Evolutionary conservation across 2,329 filamentous ascomycete species (phyloP).

Genomic region (Macrophomina phaseolina): DNA sequence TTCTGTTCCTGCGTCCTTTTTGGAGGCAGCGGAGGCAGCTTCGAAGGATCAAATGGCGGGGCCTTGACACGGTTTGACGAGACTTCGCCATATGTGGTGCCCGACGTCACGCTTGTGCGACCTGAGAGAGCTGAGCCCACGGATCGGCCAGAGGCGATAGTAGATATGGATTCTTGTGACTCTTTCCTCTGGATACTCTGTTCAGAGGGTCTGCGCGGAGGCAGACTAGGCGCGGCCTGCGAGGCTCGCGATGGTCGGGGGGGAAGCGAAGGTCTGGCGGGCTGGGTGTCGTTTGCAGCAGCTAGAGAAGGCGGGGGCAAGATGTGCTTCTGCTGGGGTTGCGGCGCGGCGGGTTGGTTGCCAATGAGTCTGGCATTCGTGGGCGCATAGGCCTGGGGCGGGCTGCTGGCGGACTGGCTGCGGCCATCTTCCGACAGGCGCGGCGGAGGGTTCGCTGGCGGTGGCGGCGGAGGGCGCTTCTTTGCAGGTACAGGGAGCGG

Average conservation of each 20-base stretch:
- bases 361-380: slow-evolving; percentile 41
- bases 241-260: slow-evolving; percentile 47
- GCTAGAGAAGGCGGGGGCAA: slow-evolving; percentile 18
- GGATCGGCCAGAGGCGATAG: slow-evolving; percentile 53
- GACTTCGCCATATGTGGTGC: slow-evolving; percentile 42
- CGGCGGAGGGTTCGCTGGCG: slow-evolving; percentile 44
- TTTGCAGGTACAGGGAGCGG: slow-evolving; percentile 39
- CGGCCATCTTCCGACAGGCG: slow-evolving; percentile 40
- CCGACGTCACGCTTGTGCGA: slow-evolving; percentile 45
- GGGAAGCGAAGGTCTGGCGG: slow-evolving; percentile 56
- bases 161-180: slow-evolving; percentile 58
- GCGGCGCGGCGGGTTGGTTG: slow-evolving; percentile 45
- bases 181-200: slow-evolving; percentile 40
- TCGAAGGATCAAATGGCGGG: slow-evolving; percentile 62
- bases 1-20: slow-evolving; percentile 51
- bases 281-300: slow-evolving; percentile 37
- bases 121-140: slow-evolving; percentile 58
- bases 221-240: slow-evolving; percentile 47
- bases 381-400: slow-evolving; percentile 45
- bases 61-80: slow-evolving; percentile 53
- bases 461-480: slow-evolving; percentile 46
- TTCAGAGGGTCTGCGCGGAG: slow-evolving; percentile 52
- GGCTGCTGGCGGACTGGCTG: slow-evolving; percentile 48
- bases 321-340: slow-evolving; percentile 26
- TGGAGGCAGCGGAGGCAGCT: slow-evolving; percentile 61